Percentiles rank a stretch among this genome's conserved stretches.
Evolutionary conservation across 176 grass and related monocot species (phyloP).

Genomic region (Aegilops speltoides): DNA sequence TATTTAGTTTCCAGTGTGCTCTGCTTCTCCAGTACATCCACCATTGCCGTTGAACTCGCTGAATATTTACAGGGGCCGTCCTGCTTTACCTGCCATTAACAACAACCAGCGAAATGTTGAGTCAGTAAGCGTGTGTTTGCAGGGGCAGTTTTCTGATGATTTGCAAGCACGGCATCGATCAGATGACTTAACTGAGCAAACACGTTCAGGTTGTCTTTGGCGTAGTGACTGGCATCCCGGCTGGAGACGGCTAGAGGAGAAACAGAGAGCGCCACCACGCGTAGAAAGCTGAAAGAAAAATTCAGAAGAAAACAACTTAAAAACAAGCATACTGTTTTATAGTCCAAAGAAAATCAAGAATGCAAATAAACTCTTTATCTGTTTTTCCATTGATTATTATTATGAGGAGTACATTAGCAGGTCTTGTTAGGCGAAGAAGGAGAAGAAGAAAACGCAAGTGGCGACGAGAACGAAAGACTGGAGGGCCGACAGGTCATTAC

Average conservation of each 20-base stretch:
- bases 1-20: background rate
- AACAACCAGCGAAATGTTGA: background rate
- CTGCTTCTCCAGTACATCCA: background rate
- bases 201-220: background rate
- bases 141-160: background rate
- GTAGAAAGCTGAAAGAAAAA: constrained; percentile 75
- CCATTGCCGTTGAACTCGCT: background rate
- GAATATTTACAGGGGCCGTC: background rate
- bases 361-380: background rate
- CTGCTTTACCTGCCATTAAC: constrained; percentile 2
- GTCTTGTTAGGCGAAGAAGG: constrained; percentile 32
- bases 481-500: constrained; percentile 64
- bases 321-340: background rate
- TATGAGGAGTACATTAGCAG: constrained; percentile 1
- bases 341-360: background rate
- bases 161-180: background rate
- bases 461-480: constrained; percentile 60
- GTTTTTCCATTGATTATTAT: background rate
- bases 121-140: background rate
- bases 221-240: background rate
- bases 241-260: constrained; percentile 48
- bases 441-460: constrained; percentile 49
- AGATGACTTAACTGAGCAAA: constrained; percentile 29
- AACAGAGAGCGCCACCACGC: constrained; percentile 94
- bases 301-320: background rate